Evolutionary conservation across 768 basidiomycete genomes (phyloP).

Genomic region (Nevesoporus exiguus): DNA sequence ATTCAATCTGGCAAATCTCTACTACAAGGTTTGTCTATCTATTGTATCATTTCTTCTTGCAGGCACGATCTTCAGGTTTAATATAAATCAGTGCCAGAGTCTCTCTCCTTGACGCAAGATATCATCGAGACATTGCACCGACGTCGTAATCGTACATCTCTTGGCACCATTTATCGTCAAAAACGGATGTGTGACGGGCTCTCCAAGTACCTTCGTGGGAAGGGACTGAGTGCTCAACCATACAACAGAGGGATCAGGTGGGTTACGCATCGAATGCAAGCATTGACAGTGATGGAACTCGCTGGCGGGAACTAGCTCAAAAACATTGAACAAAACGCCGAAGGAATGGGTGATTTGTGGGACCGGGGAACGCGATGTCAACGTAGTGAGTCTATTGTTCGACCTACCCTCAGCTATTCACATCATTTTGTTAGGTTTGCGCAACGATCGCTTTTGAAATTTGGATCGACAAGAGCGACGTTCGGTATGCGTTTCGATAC

Average conservation of each 20-base stretch:
- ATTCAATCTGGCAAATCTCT: slow-evolving; percentile 77
- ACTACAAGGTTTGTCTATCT: slow-evolving; percentile 83
- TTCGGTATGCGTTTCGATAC: slow-evolving; percentile 38
- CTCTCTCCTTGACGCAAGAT: slow-evolving; percentile 56
- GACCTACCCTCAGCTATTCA: neutral
- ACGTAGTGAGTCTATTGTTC: slow-evolving; percentile 49
- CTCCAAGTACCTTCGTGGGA: slow-evolving; percentile 57
- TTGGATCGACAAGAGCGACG: slow-evolving; percentile 82
- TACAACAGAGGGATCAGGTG: slow-evolving; percentile 74
- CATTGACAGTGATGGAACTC: neutral
- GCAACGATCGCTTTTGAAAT: slow-evolving; percentile 85
- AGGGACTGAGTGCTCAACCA: slow-evolving; percentile 63
- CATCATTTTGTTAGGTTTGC: slow-evolving; percentile 49
- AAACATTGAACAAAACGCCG: slow-evolving; percentile 48
- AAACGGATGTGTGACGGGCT: slow-evolving; percentile 67
- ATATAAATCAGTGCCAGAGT: slow-evolving; percentile 52
- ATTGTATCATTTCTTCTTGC: neutral
- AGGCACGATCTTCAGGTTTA: slow-evolving; percentile 45
- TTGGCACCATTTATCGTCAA: slow-evolving; percentile 81
- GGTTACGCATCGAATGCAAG: neutral
- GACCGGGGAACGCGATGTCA: slow-evolving; percentile 50
- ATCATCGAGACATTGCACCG: slow-evolving; percentile 62
- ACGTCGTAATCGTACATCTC: slow-evolving; percentile 55
- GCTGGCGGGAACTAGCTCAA: slow-evolving; percentile 32
- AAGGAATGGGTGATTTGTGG: slow-evolving; percentile 61